Percentiles rank a stretch among this genome's conserved stretches.
phyloP scores from a whole-genome alignment of 1,139 yeast genomes.

The Nadsonia starkeyi-henricii region DNA sequence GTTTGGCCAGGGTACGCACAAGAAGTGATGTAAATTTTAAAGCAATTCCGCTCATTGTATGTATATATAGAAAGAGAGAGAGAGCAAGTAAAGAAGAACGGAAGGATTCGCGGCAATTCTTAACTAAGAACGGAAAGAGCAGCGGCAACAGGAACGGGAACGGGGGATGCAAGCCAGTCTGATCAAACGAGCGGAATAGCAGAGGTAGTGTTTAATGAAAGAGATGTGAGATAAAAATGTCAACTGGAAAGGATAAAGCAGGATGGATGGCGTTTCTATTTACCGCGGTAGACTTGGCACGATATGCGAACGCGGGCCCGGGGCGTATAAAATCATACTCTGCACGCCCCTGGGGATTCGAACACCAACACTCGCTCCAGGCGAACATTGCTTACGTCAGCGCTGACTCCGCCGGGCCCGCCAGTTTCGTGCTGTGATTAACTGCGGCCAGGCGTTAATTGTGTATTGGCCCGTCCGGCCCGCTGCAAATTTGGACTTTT shows the following conservation, averaged over 20 bases:
- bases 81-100: neutral
- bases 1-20: slow-evolving; percentile 69
- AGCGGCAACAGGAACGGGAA: no score
- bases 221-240: no score
- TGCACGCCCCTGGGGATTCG: neutral
- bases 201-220: no score
- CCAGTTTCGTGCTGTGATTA: neutral
- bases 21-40: slow-evolving; percentile 62
- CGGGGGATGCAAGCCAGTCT: no score
- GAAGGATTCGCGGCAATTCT: no score
- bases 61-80: neutral
- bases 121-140: no score
- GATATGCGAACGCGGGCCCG: neutral
- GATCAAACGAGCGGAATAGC: no score
- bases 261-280: no score
- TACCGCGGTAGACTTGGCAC: no score
- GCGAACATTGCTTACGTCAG: neutral
- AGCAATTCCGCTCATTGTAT: slow-evolving; percentile 37
- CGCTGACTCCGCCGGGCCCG: neutral
- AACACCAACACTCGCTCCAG: neutral
- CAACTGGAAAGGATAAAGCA: no score
- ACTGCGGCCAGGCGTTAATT: neutral
- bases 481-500: neutral
- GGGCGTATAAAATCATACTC: neutral
- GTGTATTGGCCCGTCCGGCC: neutral